Evolutionary conservation across 2,329 filamentous ascomycete genomes (phyloP).

Genomic region (Penicillium janthinellum): DNA sequence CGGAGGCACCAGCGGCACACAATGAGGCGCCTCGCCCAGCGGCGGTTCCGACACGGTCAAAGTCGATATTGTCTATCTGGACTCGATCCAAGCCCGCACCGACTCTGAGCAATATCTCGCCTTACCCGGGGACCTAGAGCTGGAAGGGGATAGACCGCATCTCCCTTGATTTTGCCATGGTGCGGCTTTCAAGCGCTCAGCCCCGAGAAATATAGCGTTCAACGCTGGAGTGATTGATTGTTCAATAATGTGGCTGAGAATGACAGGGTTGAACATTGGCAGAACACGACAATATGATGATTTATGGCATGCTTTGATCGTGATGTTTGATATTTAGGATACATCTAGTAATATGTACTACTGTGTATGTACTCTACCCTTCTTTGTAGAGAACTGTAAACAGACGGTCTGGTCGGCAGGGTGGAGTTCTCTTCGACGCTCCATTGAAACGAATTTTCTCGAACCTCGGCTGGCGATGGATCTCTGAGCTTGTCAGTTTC

Average conservation of each 20-base stretch:
- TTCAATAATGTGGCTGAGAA: too few species aligned
- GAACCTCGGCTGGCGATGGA: background rate
- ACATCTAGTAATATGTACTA: background rate
- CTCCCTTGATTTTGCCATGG: background rate
- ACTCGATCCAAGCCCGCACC: conserved; percentile 27
- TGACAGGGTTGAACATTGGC: background rate
- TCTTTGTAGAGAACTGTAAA: background rate
- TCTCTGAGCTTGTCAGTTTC: background rate
- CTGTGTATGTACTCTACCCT: too few species aligned
- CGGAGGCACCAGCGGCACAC: conserved; percentile 8
- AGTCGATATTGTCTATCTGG: conserved; percentile 35
- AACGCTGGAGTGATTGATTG: too few species aligned
- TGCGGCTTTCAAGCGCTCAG: background rate
- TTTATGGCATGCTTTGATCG: background rate
- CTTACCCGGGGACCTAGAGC: conserved; percentile 41
- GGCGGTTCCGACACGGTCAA: conserved; percentile 31
- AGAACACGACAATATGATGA: background rate
- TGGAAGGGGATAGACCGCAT: background rate
- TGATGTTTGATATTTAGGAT: background rate
- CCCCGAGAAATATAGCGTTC: background rate
- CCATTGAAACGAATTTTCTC: background rate
- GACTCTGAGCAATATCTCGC: conserved; percentile 29
- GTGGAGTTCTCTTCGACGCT: background rate
- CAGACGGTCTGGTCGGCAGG: background rate
- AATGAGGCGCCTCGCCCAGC: conserved; percentile 12